These are phyloP conservation scores for Citrus cavaleriei DNA, from an alignment of 345 rosid species.

Conservation along the genomic window DNA sequence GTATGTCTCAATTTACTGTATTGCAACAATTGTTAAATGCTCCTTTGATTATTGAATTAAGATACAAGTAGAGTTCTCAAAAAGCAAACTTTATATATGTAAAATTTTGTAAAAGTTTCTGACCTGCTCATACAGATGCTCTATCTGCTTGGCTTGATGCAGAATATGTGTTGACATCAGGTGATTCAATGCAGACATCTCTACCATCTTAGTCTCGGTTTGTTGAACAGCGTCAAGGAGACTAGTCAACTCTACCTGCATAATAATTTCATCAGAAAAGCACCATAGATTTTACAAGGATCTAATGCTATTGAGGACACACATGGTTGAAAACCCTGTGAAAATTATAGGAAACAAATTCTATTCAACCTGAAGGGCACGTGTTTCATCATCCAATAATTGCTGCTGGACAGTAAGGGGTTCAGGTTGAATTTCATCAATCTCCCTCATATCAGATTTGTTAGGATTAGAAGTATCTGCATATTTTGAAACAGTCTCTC, in stretches of 20 bases:
- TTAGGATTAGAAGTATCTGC: slow-evolving; percentile 32
- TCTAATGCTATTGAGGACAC: background rate
- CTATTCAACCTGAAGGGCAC: slow-evolving; percentile 78
- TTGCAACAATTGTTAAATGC: background rate
- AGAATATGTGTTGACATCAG: slow-evolving; percentile 92
- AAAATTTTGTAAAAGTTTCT: slow-evolving; percentile 4
- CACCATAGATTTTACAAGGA: slow-evolving; percentile 8
- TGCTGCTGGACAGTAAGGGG: slow-evolving; percentile 62
- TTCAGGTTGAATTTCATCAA: slow-evolving; percentile 49
- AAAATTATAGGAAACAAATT: slow-evolving; percentile 6
- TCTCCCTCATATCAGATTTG: slow-evolving; percentile 38
- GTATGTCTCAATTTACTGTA: background rate
- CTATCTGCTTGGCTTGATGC: slow-evolving; percentile 95
- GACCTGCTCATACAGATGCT: slow-evolving; percentile 81
- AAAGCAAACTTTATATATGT: no score
- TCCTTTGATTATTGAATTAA: background rate
- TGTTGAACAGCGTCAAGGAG: slow-evolving; percentile 82
- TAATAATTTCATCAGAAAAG: slow-evolving; percentile 8
- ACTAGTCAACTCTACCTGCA: slow-evolving; percentile 80
- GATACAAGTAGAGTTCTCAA: background rate
- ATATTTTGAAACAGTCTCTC: slow-evolving; percentile 31
- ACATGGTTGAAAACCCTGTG: background rate
- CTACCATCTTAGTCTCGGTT: slow-evolving; percentile 97
- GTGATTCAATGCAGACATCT: slow-evolving; percentile 96
- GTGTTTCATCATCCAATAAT: slow-evolving; percentile 86